Percentiles rank a stretch among this genome's conserved stretches.
These are phyloP conservation scores for Calonectria montana DNA, from an alignment of 2,329 filamentous ascomycete genomes.

Conservation along the genomic window DNA sequence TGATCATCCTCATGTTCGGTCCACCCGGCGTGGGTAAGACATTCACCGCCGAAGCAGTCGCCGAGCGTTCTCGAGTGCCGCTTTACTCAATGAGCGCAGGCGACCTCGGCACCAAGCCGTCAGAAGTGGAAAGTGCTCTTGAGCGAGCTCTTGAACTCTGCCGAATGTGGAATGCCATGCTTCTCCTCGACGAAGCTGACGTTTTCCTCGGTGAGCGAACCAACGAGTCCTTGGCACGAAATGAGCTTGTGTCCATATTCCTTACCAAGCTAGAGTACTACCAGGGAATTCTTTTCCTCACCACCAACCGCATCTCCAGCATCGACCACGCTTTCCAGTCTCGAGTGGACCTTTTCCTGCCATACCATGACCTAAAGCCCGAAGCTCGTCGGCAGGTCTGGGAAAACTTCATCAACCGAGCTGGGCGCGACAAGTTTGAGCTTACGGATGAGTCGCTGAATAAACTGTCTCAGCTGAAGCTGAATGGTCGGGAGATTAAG, in stretches of 20 bases:
- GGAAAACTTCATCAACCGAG: conserved; percentile 48
- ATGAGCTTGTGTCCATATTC: conserved; percentile 53
- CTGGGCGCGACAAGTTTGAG: conserved; percentile 41
- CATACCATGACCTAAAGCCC: conserved; percentile 45
- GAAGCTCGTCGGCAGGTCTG: conserved; percentile 48
- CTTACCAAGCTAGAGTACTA: conserved; percentile 50
- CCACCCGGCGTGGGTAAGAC: conserved; percentile 61
- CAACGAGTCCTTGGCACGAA: conserved; percentile 49
- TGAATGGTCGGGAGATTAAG: conserved; percentile 63
- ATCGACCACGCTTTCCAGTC: conserved; percentile 53
- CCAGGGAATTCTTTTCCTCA: conserved; percentile 52
- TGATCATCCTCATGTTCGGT: conserved; percentile 59
- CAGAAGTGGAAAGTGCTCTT: conserved; percentile 48
- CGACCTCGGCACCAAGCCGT: conserved; percentile 50
- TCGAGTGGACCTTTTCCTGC: conserved; percentile 45
- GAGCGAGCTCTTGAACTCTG: conserved; percentile 51
- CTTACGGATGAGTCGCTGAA: conserved; percentile 43
- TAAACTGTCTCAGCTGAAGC: conserved; percentile 50
- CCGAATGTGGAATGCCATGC: conserved; percentile 60
- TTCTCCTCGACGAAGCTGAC: conserved; percentile 57
- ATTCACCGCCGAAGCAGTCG: conserved; percentile 54
- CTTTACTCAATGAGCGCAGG: conserved; percentile 54
- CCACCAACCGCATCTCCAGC: conserved; percentile 49
- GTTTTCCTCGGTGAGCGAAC: conserved; percentile 54
- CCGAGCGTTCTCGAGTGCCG: conserved; percentile 51